Evolutionary conservation across 2,329 filamentous ascomycete genomes (phyloP).

Genomic region (Magnaporthiopsis rhizophila): DNA sequence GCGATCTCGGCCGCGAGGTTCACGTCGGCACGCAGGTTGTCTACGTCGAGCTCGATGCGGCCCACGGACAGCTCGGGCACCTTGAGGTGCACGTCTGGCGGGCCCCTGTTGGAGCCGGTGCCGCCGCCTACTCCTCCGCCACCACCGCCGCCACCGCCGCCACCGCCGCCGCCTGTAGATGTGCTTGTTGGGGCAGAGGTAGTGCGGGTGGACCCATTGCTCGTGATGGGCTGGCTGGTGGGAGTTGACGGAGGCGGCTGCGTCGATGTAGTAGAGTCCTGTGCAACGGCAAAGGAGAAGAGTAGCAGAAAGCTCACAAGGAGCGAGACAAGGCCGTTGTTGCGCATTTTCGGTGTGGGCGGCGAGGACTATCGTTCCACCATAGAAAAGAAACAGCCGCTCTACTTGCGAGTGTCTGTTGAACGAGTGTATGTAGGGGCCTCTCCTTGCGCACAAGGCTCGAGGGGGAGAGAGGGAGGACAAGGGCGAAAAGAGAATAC

Average conservation of each 20-base stretch:
- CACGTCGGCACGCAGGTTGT: slow-evolving; percentile 49
- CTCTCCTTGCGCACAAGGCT: not conserved
- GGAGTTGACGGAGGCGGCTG: not conserved
- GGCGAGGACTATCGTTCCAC: no score
- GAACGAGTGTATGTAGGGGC: not conserved
- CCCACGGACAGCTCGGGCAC: slow-evolving; percentile 51
- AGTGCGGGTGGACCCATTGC: not conserved
- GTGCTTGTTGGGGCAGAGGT: slow-evolving; percentile 13
- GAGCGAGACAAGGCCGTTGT: slow-evolving; percentile 16
- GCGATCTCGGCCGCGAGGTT: slow-evolving; percentile 55
- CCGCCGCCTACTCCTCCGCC: slow-evolving; percentile 16
- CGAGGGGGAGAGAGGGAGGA: not conserved
- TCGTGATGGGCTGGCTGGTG: slow-evolving; percentile 1
- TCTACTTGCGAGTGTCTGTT: not conserved
- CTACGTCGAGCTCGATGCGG: slow-evolving; percentile 51
- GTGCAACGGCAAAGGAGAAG: slow-evolving; percentile 21
- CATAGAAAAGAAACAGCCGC: not conserved
- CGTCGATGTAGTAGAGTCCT: slow-evolving; percentile 18
- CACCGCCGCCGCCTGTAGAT: slow-evolving; percentile 5
- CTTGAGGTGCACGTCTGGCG: slow-evolving; percentile 49
- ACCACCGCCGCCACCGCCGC: slow-evolving; percentile 14
- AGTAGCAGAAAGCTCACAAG: slow-evolving; percentile 21
- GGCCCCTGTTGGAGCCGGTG: slow-evolving; percentile 18
- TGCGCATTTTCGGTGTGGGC: slow-evolving; percentile 13
- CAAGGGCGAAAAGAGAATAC: not conserved